Evolutionary conservation across 2,329 filamentous ascomycete species (phyloP).

Genomic region (Colletotrichum nymphaeae): DNA sequence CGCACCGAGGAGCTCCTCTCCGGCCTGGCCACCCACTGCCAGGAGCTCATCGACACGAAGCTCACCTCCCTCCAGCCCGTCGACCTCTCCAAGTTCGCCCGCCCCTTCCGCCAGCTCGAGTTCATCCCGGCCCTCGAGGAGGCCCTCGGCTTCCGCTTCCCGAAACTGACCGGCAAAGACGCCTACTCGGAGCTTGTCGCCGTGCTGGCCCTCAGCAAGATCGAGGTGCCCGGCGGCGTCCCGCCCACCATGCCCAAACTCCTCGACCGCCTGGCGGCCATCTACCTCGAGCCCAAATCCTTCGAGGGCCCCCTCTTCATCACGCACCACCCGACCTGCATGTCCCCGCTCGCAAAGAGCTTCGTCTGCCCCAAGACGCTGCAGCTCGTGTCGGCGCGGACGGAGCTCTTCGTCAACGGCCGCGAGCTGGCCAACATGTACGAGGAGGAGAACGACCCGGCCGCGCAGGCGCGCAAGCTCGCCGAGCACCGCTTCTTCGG

Average conservation of each 20-base stretch:
- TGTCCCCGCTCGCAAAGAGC: constrained; percentile 92
- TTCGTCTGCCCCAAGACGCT: constrained; percentile 75
- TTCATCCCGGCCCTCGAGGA: constrained; percentile 85
- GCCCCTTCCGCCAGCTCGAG: constrained; percentile 76
- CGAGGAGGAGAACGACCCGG: constrained; percentile 96
- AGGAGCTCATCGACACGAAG: constrained; percentile 54
- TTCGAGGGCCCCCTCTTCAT: constrained; percentile 80
- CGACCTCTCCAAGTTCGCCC: constrained; percentile 59
- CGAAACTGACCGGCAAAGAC: constrained; percentile 66
- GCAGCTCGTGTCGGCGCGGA: constrained; percentile 83
- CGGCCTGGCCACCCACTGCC: constrained; percentile 66
- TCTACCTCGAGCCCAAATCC: constrained; percentile 84
- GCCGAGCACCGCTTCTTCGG: constrained; percentile 59
- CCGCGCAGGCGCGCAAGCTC: constrained; percentile 88
- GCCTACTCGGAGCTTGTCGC: constrained; percentile 69
- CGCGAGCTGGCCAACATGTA: constrained; percentile 96
- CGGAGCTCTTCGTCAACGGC: constrained; percentile 84
- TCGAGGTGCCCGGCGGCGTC: constrained; percentile 72
- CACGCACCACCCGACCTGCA: constrained; percentile 87
- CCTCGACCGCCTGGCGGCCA: constrained; percentile 82
- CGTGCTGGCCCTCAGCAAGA: constrained; percentile 66
- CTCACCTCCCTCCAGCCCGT: constrained; percentile 60
- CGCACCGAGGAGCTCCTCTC: constrained; percentile 80
- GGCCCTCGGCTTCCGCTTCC: constrained; percentile 72
- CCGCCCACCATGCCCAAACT: constrained; percentile 71